A percentile compares a stretch with the other conserved stretches of the same genome.
Evolutionary conservation across 306 rosid species (phyloP).

Genomic region (Glycine latifolia): DNA sequence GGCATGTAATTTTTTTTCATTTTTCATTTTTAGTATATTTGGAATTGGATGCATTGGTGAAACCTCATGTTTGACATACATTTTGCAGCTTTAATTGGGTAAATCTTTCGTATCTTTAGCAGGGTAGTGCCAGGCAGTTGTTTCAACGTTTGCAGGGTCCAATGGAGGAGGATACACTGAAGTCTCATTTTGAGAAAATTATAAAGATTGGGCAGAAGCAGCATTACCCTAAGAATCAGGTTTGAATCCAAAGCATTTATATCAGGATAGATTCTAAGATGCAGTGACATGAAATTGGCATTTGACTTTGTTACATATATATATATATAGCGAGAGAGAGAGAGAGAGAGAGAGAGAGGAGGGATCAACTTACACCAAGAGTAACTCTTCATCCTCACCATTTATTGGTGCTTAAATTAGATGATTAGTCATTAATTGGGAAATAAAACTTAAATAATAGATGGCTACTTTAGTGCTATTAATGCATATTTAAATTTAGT

Average conservation of each 20-base stretch:
- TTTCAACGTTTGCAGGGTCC: slow-evolving; percentile 97
- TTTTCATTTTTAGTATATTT: neutral
- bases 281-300: too few relatives aligned
- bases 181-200: slow-evolving; percentile 93
- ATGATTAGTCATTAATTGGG: too few relatives aligned
- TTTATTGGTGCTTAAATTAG: too few relatives aligned
- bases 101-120: slow-evolving; percentile 46
- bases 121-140: slow-evolving; percentile 99
- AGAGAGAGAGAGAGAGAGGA: too few relatives aligned
- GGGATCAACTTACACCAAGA: too few relatives aligned
- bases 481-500: too few relatives aligned
- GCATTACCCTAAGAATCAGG: slow-evolving; percentile 82
- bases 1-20: slow-evolving; percentile 55
- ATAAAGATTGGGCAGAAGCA: slow-evolving; percentile 91
- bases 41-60: neutral
- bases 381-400: too few relatives aligned
- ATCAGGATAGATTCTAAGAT: too few relatives aligned
- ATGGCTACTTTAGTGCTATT: too few relatives aligned
- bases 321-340: too few relatives aligned
- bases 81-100: slow-evolving; percentile 39
- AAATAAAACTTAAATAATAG: too few relatives aligned
- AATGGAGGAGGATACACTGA: slow-evolving; percentile 93
- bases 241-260: slow-evolving; percentile 47
- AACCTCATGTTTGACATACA: slow-evolving; percentile 13
- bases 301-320: too few relatives aligned